phyloP scores from a whole-genome alignment of 805 yeast species.

The Yamadazyma kitorensis region DNA sequence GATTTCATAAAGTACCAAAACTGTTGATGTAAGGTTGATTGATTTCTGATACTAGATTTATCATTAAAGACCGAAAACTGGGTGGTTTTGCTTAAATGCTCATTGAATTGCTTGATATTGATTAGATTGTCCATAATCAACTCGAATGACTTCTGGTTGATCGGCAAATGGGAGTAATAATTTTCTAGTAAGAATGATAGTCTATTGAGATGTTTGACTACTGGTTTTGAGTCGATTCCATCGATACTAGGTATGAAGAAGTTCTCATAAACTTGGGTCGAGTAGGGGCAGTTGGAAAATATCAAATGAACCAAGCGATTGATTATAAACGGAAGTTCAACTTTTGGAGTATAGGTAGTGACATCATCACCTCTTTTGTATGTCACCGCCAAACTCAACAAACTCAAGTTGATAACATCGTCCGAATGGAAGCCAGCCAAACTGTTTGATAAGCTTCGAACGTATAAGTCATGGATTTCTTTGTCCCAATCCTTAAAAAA shows the following conservation, averaged over 20 bases:
- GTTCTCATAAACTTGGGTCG: slow-evolving; percentile 13
- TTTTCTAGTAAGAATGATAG: slow-evolving; percentile 46
- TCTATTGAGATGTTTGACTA: slow-evolving; percentile 46
- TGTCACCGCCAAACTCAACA: slow-evolving; percentile 34
- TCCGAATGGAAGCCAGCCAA: slow-evolving; percentile 20
- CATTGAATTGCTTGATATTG: slow-evolving; percentile 29
- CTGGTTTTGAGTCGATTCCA: slow-evolving; percentile 29
- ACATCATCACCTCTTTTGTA: slow-evolving; percentile 23
- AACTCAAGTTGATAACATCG: slow-evolving; percentile 25
- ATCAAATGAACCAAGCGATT: slow-evolving; percentile 18
- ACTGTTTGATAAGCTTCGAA: slow-evolving; percentile 21
- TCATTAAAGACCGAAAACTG: slow-evolving; percentile 16
- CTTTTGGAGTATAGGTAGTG: slow-evolving; percentile 14
- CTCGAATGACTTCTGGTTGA: slow-evolving; percentile 14
- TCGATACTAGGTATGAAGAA: slow-evolving; percentile 11
- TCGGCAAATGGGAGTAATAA: slow-evolving; percentile 19
- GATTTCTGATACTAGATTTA: slow-evolving; percentile 10
- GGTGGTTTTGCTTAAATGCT: slow-evolving; percentile 14
- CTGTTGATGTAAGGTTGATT: slow-evolving; percentile 13
- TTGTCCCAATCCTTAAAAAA: slow-evolving; percentile 37
- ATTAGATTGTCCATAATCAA: slow-evolving; percentile 18
- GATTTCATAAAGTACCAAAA: slow-evolving; percentile 41
- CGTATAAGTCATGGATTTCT: slow-evolving; percentile 25
- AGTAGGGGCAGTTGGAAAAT: slow-evolving; percentile 13
- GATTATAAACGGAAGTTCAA: slow-evolving; percentile 19